Base-by-base conservation (phyloP, 1,284 basidiomycete species). In the Phellinidium pouzarii region DNA sequence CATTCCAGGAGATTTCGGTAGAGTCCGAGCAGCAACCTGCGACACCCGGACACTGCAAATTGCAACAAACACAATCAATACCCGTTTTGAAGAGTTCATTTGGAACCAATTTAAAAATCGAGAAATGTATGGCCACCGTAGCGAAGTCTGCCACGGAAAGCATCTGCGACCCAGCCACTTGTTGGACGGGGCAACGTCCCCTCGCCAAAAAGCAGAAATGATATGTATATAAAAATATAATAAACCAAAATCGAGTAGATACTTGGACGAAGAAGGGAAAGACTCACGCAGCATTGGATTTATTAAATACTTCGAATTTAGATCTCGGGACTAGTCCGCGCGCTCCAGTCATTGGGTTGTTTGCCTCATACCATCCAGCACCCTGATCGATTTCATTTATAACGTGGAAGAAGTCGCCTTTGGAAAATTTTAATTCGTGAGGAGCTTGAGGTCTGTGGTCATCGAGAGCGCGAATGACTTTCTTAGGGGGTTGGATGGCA, bases 401-500 rank as follows among this genome's bases (percentile, higher is more conserved):
- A 54, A 99, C 94, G 70, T 98, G 91, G 74, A 97, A 98, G 71
- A 98, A 98, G 72, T 99, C 96, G 58, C 96, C 96, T 69, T 90
- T 89, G 60, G 82, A 76, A 66, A 98, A 99, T 41, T 89, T 83
- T 51, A 99, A 81, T 64, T 98, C 88, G 64, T 91, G 86, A 0
- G 93, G 90, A 0, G 84, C 80, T 52, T 78, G 76, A 1, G 91
- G 82, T 41, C 78, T 71, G 71, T 94, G 85, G 19, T 78, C 67
- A 23, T 77, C 68, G 58, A 89, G 75, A 4, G 96, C 94, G 54
- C 91, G 86, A 63, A 99, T 96, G 64, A 98, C 94, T 67, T 94
- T 95, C 71, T 95, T 90, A 0, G 96, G 94, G 1, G 94, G 94
- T 3, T 84, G 70, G 54, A 90, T 80, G 44, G 85, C 77, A 42